These are phyloP conservation scores for Ascochyta koolunga DNA, from an alignment of 2,329 filamentous ascomycete genomes.

Conservation along the genomic window DNA sequence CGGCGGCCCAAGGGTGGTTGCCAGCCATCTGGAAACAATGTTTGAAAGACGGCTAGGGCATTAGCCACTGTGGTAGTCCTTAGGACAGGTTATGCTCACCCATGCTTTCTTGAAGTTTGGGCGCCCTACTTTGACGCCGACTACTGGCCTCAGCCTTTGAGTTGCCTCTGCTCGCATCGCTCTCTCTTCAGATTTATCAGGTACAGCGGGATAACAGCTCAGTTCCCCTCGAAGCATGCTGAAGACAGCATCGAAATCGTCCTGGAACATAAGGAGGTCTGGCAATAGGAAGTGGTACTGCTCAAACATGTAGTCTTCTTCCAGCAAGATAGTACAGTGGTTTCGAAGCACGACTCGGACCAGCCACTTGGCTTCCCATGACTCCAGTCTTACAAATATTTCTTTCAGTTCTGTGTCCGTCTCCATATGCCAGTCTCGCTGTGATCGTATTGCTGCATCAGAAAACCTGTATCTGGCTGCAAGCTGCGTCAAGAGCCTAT, in stretches of 20 bases:
- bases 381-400: slow-evolving; percentile 54
- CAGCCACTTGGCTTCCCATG: slow-evolving; percentile 85
- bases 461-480: slow-evolving; percentile 75
- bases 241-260: slow-evolving; percentile 68
- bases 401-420: slow-evolving; percentile 35
- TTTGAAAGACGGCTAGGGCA: slow-evolving; percentile 60
- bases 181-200: slow-evolving; percentile 40
- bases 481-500: slow-evolving; percentile 67
- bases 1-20: slow-evolving; percentile 70
- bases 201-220: slow-evolving; percentile 45
- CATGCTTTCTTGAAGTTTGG: slow-evolving; percentile 54
- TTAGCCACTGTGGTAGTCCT: background rate
- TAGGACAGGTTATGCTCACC: slow-evolving; percentile 2
- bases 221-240: slow-evolving; percentile 57
- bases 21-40: slow-evolving; percentile 72
- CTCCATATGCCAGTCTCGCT: slow-evolving; percentile 25
- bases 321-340: slow-evolving; percentile 70
- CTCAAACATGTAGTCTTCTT: slow-evolving; percentile 61
- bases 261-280: slow-evolving; percentile 70
- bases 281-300: slow-evolving; percentile 74
- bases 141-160: slow-evolving; percentile 43
- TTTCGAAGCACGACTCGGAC: slow-evolving; percentile 81
- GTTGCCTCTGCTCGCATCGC: slow-evolving; percentile 49
- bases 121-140: slow-evolving; percentile 55
- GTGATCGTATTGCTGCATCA: slow-evolving; percentile 56